These are phyloP conservation scores for Colletotrichum horii DNA, from an alignment of 2,329 filamentous ascomycete species.

Conservation along the genomic window DNA sequence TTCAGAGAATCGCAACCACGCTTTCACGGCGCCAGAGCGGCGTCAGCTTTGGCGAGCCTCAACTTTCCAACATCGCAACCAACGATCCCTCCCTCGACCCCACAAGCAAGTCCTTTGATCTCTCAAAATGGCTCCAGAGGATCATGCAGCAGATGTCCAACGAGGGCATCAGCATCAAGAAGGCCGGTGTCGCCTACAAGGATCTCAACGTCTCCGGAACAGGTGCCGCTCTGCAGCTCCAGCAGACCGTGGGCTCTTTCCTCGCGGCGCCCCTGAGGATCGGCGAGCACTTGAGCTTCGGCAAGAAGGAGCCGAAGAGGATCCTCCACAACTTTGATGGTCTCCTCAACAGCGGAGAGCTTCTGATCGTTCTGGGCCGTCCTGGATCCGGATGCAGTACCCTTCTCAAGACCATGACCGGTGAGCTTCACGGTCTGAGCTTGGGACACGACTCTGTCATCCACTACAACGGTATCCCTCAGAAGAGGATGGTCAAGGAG, in stretches of 20 bases:
- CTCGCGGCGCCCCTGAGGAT: slow-evolving; percentile 63
- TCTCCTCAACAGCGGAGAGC: slow-evolving; percentile 66
- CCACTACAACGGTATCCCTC: slow-evolving; percentile 67
- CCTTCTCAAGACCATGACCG: slow-evolving; percentile 65
- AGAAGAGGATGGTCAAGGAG: slow-evolving; percentile 58
- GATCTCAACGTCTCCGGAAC: slow-evolving; percentile 71
- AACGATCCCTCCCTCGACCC: slow-evolving; percentile 42
- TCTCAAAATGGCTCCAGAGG: slow-evolving; percentile 44
- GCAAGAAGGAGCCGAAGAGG: slow-evolving; percentile 53
- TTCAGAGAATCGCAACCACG: slow-evolving; percentile 43
- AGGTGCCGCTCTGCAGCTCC: slow-evolving; percentile 70
- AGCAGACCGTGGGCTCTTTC: slow-evolving; percentile 68
- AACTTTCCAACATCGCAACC: neutral
- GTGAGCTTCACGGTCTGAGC: slow-evolving; percentile 63
- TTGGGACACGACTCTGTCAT: slow-evolving; percentile 56
- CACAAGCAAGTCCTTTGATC: slow-evolving; percentile 41
- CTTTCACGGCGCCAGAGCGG: slow-evolving; percentile 40
- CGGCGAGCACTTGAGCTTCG: slow-evolving; percentile 57
- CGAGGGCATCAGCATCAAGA: slow-evolving; percentile 58
- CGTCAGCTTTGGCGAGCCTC: slow-evolving; percentile 22
- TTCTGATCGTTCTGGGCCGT: slow-evolving; percentile 71
- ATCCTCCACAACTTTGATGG: slow-evolving; percentile 72
- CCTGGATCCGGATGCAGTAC: slow-evolving; percentile 71
- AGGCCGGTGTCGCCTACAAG: slow-evolving; percentile 67
- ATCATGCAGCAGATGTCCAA: slow-evolving; percentile 51